Base-by-base conservation (phyloP, 257 asterid genomes). In the Nicotiana obtusifolia region DNA sequence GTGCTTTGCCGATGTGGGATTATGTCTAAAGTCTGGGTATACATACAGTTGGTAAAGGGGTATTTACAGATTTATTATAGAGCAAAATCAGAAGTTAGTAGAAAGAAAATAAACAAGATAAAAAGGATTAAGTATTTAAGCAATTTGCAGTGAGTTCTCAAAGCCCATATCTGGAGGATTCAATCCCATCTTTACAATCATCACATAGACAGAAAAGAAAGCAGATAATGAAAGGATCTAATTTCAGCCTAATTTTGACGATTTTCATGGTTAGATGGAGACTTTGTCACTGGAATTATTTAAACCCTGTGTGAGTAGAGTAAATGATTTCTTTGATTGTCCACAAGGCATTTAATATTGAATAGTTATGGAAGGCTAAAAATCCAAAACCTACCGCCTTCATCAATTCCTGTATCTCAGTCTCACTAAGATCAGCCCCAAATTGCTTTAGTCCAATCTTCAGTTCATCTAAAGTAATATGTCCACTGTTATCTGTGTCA, bases 381-480 rank as follows among this genome's bases (percentile, higher is more conserved):
- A 69, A 47, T 54, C 49, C 28, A 76, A 54, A 73, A 78, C 87
- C 56, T 64, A 85, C 87, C 5, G 87, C 83, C 44, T 78, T 82
- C 83, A 85, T 85, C 67, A 85, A 64, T 49, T 85, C 81, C 17
- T 57, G 59, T 78, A 78, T 85, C 76, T 85, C 85, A 19, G 83
- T 69, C 77, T 85, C 87, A 47, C 77, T 73, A 56, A 82, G 81
- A 78, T 78, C 78, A 56, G 87, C 85, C 47, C 87, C 87, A 56
- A 82, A 85, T 71, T 80, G 81, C 76, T 85, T 85, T 10, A 85
- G 82, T 61, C 87, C 87, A 15, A 67, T 71, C 81, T 85, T 82
- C 31, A 85, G 83, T 82, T 85, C 87, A 31, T 85, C 85, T 30
- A 82, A 85, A 22, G 87, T 82, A 64, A 85, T 85, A 20, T 85